A percentile compares a stretch with the other conserved stretches of the same genome.
Evolutionary conservation across 441 rosid species (phyloP).

Genomic region (Erodium trifolium): DNA sequence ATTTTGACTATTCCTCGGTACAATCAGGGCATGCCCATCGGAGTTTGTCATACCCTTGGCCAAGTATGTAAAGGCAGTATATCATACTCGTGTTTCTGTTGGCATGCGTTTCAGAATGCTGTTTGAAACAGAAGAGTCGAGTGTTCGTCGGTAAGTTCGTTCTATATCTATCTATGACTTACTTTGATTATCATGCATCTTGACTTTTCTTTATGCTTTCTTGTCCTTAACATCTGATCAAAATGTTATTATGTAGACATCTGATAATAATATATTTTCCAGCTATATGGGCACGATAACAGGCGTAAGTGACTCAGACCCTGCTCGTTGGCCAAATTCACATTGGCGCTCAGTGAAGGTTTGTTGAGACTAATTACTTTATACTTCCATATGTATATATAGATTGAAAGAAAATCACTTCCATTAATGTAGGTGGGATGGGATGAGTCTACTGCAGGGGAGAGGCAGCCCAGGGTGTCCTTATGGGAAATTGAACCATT

Average conservation of each 20-base stretch:
- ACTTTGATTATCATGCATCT: neutral
- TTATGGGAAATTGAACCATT: slow-evolving; percentile 98
- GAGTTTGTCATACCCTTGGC: slow-evolving; percentile 87
- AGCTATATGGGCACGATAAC: slow-evolving; percentile 99
- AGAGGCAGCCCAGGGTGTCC: slow-evolving; percentile 96
- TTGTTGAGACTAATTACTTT: slow-evolving; percentile 12
- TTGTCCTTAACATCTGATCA: no score
- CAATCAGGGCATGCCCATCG: slow-evolving; percentile 87
- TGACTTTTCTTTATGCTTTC: no score
- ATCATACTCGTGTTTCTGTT: slow-evolving; percentile 92
- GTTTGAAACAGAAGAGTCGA: slow-evolving; percentile 98
- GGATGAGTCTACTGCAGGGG: slow-evolving; percentile 99
- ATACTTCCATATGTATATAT: neutral
- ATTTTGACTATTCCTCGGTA: slow-evolving; percentile 1
- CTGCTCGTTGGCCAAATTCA: slow-evolving; percentile 75
- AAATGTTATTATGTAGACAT: slow-evolving; percentile 7
- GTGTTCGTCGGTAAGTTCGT: slow-evolving; percentile 82
- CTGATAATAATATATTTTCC: slow-evolving; percentile 23
- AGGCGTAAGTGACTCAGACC: slow-evolving; percentile 87
- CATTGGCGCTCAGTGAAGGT: slow-evolving; percentile 99
- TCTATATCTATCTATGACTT: neutral
- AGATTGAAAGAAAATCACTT: no score
- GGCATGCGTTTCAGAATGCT: slow-evolving; percentile 99
- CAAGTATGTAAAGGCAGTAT: slow-evolving; percentile 85
- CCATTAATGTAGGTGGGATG: slow-evolving; percentile 68